A percentile compares a stretch with the other conserved stretches of the same genome.
Conservation (phyloP, 2,329 filamentous ascomycete genomes). For the Myriosclerotinia duriaeana region DNA sequence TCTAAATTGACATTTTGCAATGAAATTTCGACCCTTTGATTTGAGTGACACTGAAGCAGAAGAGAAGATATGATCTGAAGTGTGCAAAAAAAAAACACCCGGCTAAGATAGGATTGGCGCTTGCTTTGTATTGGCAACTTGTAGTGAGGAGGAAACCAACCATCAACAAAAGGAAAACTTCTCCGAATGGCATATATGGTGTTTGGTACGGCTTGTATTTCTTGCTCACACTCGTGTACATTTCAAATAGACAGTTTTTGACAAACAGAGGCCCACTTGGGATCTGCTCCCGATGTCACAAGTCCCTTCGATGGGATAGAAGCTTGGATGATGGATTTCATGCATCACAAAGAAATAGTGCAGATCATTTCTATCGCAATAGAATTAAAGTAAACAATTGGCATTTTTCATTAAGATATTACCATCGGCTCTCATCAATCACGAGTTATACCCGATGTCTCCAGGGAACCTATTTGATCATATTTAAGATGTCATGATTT, state of each 20-base stretch:
- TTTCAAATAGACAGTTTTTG: background rate
- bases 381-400: background rate
- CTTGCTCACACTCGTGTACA: constrained; percentile 8
- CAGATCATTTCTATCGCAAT: background rate
- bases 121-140: no score
- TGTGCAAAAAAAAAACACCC: background rate
- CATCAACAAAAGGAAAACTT: background rate
- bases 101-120: background rate
- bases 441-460: constrained; percentile 6
- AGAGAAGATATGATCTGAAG: background rate
- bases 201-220: background rate
- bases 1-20: background rate
- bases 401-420: constrained; percentile 8
- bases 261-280: background rate
- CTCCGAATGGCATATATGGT: background rate
- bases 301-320: background rate
- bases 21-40: background rate
- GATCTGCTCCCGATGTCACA: background rate
- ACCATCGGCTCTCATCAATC: constrained; percentile 7
- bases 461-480: background rate
- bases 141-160: background rate
- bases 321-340: background rate
- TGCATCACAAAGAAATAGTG: background rate
- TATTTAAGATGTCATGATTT: constrained; percentile 30
- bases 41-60: background rate